phyloP scores from a whole-genome alignment of 164 flowering plant species.

The Aristolochia californica region DNA sequence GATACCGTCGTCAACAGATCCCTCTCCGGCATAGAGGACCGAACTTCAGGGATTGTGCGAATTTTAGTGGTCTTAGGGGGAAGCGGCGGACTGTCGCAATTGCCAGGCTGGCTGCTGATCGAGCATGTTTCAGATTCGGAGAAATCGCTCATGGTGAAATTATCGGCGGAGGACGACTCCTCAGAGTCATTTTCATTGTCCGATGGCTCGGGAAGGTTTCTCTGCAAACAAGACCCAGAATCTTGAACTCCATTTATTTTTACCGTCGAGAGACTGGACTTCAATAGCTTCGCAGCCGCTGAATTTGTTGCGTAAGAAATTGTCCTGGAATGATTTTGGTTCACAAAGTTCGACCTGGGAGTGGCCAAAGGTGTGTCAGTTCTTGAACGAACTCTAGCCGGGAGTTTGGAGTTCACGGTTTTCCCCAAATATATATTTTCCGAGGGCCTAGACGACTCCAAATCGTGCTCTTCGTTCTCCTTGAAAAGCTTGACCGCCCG shows the following conservation, averaged over 20 bases:
- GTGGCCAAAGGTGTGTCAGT: conserved; percentile 14
- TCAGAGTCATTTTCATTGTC: background rate
- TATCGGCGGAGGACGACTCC: conserved; percentile 5
- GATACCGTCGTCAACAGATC: conserved; percentile 16
- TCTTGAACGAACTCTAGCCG: conserved; percentile 6
- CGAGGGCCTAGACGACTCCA: background rate
- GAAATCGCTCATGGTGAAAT: conserved; percentile 5
- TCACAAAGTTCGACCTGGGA: conserved; percentile 4
- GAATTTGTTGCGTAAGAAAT: conserved; percentile 7
- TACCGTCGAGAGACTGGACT: conserved; percentile 5
- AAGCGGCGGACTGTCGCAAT: conserved; percentile 15
- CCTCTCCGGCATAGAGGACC: conserved; percentile 23
- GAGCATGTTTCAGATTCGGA: conserved; percentile 8
- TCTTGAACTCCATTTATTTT: conserved; percentile 1
- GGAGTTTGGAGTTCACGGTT: conserved; percentile 3
- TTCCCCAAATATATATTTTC: background rate
- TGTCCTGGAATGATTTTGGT: background rate
- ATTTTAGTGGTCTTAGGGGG: conserved; percentile 3
- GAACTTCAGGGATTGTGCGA: conserved; percentile 8
- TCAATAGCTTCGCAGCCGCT: conserved; percentile 20
- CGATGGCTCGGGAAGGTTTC: background rate
- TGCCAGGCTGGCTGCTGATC: background rate
- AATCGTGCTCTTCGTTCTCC: conserved; percentile 10
- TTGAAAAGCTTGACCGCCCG: conserved; percentile 12
- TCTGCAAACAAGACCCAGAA: background rate